These are phyloP conservation scores for Phytophthora melonis DNA, from an alignment of 352 stramenopile genomes.

Conservation along the genomic window DNA sequence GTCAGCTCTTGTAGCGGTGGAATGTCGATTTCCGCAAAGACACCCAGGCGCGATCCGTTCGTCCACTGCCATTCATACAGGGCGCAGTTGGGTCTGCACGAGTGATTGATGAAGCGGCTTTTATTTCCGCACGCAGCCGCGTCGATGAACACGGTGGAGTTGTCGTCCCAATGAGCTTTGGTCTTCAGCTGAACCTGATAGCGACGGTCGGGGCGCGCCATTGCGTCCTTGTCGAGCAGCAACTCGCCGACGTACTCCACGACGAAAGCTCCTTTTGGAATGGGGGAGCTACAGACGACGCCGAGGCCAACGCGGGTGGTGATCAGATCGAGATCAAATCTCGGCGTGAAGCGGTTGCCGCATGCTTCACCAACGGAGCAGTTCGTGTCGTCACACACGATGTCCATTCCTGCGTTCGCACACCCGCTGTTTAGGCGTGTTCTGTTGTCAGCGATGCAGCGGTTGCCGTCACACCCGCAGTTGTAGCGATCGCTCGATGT, in stretches of 20 bases:
- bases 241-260: neutral
- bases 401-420: too few relatives aligned
- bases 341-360: neutral
- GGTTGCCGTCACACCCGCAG: too few relatives aligned
- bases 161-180: neutral
- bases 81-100: neutral
- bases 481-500: too few relatives aligned
- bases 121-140: neutral
- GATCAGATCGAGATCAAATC: neutral
- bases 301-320: neutral
- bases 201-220: neutral
- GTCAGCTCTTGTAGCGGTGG: neutral
- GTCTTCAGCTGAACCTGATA: neutral
- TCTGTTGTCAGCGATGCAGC: too few relatives aligned
- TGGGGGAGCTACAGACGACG: neutral
- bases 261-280: neutral
- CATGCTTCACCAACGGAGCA: neutral
- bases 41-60: neutral
- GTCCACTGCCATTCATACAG: neutral
- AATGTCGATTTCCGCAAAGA: neutral
- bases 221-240: neutral
- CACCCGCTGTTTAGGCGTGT: too few relatives aligned
- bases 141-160: neutral
- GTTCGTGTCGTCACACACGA: neutral
- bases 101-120: neutral